Evolutionary conservation across 1,284 basidiomycete genomes (phyloP), one percentile per base, ranked within the genome.

Genomic region (Ganoderma resinaceum): DNA sequence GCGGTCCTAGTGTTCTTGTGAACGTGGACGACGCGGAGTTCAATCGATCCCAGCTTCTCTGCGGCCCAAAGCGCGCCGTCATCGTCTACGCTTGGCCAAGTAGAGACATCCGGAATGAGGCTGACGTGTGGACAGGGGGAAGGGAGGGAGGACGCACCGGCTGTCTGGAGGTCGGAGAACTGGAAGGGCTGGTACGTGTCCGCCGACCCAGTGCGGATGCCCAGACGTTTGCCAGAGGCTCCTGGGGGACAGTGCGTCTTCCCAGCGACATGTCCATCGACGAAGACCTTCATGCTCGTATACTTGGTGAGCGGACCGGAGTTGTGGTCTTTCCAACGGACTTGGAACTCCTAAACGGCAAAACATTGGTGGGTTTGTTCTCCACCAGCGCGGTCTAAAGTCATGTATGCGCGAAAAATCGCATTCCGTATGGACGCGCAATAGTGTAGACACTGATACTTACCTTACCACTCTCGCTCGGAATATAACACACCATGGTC

Each of bases 381-480:
- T 37, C 16, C 26, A 9, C 11, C 7, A 33, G 14, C 11, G 26
- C 46, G 8, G 46, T 12, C 2, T 53, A 5, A 18, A 14, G 11
- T 14, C 16, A 31, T 33, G 9, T 55, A 18, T 33, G 26, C 29
- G 16, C 29, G 26, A 31, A 26, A 26, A 26, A 6, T 12, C 11
- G 37, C 52, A 53, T 53, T 53, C n/a, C 1, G 23, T 49, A 26
- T 49, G 46, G 23, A 49, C 12, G 11, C 20, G 46, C 9, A 26
- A 3, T 23, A 11, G 35, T 35, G 9, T 11, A 12, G 35, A 23
- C 16, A 62, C 66, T 42, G 35, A 23, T 26, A 62, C 66, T 42
- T 14, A 67, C 72, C 67, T 70, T 67, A 18, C 72, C 72, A 33
- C 60, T 60, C 46, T 67, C 63, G 49, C 72, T 74, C 11, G 72